Evolutionary conservation across 225 moss, liverwort and hornwort genomes (phyloP).

Genomic region (Polytrichum commune): DNA sequence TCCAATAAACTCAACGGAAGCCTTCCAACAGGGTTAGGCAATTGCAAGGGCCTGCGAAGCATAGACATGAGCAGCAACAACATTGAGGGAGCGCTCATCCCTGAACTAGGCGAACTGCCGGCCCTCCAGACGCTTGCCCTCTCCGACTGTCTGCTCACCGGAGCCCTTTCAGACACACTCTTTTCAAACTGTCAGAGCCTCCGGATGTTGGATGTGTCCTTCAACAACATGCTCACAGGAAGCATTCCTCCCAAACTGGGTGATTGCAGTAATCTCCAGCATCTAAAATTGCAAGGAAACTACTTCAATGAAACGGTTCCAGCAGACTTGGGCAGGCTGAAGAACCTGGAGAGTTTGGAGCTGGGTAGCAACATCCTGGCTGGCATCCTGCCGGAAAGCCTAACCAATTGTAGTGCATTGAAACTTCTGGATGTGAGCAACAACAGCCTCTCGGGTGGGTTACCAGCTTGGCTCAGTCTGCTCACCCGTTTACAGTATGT

Average conservation of each 20-base stretch:
- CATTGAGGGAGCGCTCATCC: slow-evolving; percentile 43
- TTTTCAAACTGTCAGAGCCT: slow-evolving; percentile 32
- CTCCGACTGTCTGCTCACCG: slow-evolving; percentile 18
- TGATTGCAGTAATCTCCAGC: slow-evolving; percentile 48
- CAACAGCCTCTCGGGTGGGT: slow-evolving; percentile 29
- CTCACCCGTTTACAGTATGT: slow-evolving; percentile 24
- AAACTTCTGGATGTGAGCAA: slow-evolving; percentile 39
- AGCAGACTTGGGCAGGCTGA: slow-evolving; percentile 40
- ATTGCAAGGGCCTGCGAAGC: slow-evolving; percentile 23
- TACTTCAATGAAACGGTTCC: slow-evolving; percentile 53
- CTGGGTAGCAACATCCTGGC: slow-evolving; percentile 31
- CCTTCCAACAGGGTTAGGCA: slow-evolving; percentile 20
- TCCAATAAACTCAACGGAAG: slow-evolving; percentile 30
- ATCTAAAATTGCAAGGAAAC: slow-evolving; percentile 62
- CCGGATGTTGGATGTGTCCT: slow-evolving; percentile 39
- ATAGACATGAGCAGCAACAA: slow-evolving; percentile 63
- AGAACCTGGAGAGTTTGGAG: slow-evolving; percentile 38
- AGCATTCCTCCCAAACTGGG: slow-evolving; percentile 50
- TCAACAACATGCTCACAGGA: slow-evolving; percentile 42
- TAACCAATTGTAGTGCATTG: slow-evolving; percentile 23
- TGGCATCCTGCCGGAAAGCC: slow-evolving; percentile 15
- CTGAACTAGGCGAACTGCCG: slow-evolving; percentile 25
- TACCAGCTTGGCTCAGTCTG: slow-evolving; percentile 34
- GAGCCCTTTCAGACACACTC: slow-evolving; percentile 31
- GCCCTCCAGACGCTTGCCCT: slow-evolving; percentile 38